Conservation (phyloP, 179 eudicot species). For the Heliamphora pulchella region DNA sequence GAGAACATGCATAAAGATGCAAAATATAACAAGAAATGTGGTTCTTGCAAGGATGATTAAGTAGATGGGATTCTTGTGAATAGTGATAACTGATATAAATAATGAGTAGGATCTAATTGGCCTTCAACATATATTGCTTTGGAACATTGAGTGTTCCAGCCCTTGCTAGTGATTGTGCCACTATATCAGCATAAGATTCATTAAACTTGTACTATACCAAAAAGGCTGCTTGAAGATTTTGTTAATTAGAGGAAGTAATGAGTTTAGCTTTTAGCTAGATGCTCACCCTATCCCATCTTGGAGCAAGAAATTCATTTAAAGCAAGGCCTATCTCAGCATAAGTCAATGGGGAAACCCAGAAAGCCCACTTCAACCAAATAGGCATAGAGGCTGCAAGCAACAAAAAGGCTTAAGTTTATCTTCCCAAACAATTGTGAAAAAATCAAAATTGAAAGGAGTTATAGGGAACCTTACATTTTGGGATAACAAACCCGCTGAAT, state of each 20-base stretch:
- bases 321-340: slow-evolving; percentile 76
- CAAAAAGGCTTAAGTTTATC: not conserved
- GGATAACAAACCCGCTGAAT: slow-evolving; percentile 79
- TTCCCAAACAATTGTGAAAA: not conserved
- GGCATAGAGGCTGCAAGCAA: slow-evolving; percentile 69
- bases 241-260: not conserved
- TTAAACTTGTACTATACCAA: no score
- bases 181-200: not conserved
- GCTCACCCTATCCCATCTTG: slow-evolving; percentile 73
- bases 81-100: not conserved
- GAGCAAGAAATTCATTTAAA: slow-evolving; percentile 69
- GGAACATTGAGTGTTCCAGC: not conserved
- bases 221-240: not conserved
- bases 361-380: slow-evolving; percentile 69
- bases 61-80: not conserved
- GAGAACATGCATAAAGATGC: not conserved
- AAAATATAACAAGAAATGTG: not conserved
- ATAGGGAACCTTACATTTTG: slow-evolving; percentile 38
- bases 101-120: not conserved
- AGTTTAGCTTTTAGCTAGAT: not conserved
- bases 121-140: not conserved
- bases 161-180: not conserved
- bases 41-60: not conserved
- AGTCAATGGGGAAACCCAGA: slow-evolving; percentile 65
- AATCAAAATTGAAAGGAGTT: not conserved